Percentiles rank a stretch among this genome's conserved stretches.
phyloP scores from a whole-genome alignment of 129 eudicot genomes.

The Helichrysum umbraculigerum region DNA sequence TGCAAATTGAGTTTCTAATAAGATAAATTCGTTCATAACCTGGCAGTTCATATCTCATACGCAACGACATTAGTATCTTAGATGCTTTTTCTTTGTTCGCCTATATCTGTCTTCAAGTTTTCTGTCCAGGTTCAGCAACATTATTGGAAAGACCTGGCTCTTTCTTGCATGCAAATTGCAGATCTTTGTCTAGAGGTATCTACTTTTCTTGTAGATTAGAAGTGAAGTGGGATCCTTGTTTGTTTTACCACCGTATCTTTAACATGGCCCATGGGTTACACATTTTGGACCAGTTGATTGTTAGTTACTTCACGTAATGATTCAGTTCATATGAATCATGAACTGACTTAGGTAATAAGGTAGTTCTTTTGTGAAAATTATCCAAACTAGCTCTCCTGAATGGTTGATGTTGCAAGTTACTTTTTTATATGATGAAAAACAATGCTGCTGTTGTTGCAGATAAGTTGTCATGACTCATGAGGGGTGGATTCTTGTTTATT shows the following conservation, averaged over 20 bases:
- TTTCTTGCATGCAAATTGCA: too few species aligned
- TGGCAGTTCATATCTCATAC: too few species aligned
- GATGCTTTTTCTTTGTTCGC: too few species aligned
- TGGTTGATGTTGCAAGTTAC: background rate
- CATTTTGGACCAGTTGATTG: background rate
- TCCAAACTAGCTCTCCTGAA: background rate
- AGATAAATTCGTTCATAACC: too few species aligned
- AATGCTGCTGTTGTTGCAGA: background rate
- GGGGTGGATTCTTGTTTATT: background rate
- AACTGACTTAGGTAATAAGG: background rate
- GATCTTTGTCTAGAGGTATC: background rate
- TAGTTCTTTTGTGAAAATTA: background rate
- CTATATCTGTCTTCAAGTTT: too few species aligned
- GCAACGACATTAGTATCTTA: too few species aligned
- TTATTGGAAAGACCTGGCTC: too few species aligned
- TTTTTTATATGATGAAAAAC: background rate
- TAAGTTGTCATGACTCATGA: conserved; percentile 1
- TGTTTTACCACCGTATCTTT: background rate
- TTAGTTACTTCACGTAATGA: background rate
- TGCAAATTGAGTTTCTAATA: background rate
- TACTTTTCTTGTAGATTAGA: background rate
- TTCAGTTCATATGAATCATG: background rate
- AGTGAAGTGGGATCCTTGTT: background rate
- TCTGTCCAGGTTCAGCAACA: too few species aligned
- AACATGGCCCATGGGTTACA: background rate